Conservation (phyloP, 495 filamentous ascomycete species). For the Penicillium crystallinum region DNA sequence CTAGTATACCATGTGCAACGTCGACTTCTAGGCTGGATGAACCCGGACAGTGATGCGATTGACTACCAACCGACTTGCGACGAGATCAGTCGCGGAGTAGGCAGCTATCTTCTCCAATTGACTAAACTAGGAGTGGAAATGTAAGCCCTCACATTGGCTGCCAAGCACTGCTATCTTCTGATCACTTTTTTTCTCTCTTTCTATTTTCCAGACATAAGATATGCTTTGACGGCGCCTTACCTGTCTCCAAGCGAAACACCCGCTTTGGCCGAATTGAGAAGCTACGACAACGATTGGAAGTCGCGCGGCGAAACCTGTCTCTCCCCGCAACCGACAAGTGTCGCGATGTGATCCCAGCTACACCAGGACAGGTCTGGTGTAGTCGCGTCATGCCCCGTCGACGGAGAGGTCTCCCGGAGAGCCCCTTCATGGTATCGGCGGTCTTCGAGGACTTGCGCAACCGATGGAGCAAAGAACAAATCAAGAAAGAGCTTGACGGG, state of each 20-base stretch:
- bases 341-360: constrained; percentile 5
- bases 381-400: constrained; percentile 20
- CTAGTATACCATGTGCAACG: constrained; percentile 67
- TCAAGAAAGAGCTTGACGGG: constrained; percentile 10
- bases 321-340: not conserved
- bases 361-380: constrained; percentile 22
- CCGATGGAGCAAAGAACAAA: constrained; percentile 29
- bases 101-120: constrained; percentile 58
- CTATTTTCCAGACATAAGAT: constrained; percentile 44
- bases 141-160: constrained; percentile 39
- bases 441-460: constrained; percentile 56
- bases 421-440: constrained; percentile 62
- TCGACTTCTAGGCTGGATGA: constrained; percentile 41
- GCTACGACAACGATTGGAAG: constrained; percentile 36
- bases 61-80: constrained; percentile 57
- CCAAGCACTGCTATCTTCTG: not conserved
- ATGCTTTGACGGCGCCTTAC: constrained; percentile 76
- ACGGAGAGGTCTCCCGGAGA: constrained; percentile 41
- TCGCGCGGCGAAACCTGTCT: constrained; percentile 20
- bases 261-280: constrained; percentile 49
- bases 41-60: constrained; percentile 31
- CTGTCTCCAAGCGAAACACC: constrained; percentile 49
- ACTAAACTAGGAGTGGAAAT: constrained; percentile 47
- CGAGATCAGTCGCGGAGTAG: constrained; percentile 51
- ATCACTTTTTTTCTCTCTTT: not conserved